These are phyloP conservation scores for Epithele typhae DNA, from an alignment of 768 basidiomycete species.

Conservation along the genomic window DNA sequence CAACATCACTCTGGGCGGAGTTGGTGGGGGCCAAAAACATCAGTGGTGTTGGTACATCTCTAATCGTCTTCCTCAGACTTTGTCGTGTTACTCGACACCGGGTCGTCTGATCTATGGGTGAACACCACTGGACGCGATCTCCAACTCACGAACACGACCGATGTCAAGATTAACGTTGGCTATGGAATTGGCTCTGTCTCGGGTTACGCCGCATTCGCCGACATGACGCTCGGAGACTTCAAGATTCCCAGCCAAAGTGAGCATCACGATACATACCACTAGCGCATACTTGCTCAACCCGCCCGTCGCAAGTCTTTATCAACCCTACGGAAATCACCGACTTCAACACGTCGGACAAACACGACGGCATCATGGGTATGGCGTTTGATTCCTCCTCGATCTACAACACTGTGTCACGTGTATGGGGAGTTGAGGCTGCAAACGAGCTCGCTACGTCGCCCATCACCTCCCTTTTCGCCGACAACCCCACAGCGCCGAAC, in stretches of 20 bases:
- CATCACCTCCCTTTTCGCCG: conserved; percentile 20
- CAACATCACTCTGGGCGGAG: conserved; percentile 4
- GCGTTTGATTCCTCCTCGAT: conserved; percentile 76
- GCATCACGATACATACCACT: conserved; percentile 59
- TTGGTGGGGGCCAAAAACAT: neutral
- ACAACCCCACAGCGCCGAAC: conserved; percentile 18
- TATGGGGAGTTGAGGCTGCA: conserved; percentile 12
- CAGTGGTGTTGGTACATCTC: neutral
- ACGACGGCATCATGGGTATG: conserved; percentile 65
- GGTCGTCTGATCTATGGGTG: conserved; percentile 32
- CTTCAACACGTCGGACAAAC: conserved; percentile 62
- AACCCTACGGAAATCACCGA: conserved; percentile 30
- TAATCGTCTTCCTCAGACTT: conserved; percentile 16
- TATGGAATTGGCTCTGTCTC: conserved; percentile 37
- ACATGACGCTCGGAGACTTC: conserved; percentile 32
- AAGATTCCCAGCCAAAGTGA: conserved; percentile 52
- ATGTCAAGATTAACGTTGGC: conserved; percentile 26
- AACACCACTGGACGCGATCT: conserved; percentile 14
- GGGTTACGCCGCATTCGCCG: conserved; percentile 33
- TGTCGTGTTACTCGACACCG: conserved; percentile 30
- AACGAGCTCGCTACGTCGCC: conserved; percentile 14
- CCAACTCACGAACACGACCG: conserved; percentile 26
- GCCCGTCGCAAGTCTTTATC: conserved; percentile 46
- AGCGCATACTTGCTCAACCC: conserved; percentile 40
- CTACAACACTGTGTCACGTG: conserved; percentile 30